Evolutionary conservation across 345 rosid genomes (phyloP).

Genomic region (Rhizophora mangle): DNA sequence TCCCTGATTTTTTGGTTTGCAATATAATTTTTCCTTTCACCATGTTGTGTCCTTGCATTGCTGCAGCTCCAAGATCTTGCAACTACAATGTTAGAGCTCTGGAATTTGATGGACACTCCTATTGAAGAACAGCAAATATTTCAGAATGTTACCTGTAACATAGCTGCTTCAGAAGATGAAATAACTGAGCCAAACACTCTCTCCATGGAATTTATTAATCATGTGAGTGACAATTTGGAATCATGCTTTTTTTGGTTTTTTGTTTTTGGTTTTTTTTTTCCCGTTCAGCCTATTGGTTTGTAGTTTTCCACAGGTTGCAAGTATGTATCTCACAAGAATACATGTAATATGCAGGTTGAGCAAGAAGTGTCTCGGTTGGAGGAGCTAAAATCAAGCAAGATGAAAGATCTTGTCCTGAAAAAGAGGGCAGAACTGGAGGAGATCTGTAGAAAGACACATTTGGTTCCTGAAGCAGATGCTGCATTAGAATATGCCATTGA

Average conservation of each 20-base stretch:
- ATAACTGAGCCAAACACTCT: conserved; percentile 52
- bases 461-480: conserved; percentile 39
- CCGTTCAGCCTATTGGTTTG: background rate
- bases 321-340: background rate
- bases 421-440: conserved; percentile 68
- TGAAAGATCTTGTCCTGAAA: conserved; percentile 65
- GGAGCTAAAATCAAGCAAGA: conserved; percentile 53
- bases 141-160: conserved; percentile 46
- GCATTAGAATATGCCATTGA: conserved; percentile 41
- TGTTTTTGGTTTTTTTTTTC: background rate
- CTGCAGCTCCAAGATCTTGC: conserved; percentile 49
- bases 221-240: conserved; percentile 35
- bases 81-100: conserved; percentile 54
- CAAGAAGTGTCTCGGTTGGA: conserved; percentile 58
- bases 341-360: conserved; percentile 41
- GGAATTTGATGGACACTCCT: conserved; percentile 70
- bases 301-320: background rate
- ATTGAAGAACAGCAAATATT: conserved; percentile 54
- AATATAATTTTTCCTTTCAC: background rate
- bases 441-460: conserved; percentile 61
- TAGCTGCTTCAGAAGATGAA: conserved; percentile 53
- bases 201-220: conserved; percentile 45
- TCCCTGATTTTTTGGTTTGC: background rate
- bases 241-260: too few relatives aligned
- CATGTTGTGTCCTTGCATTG: background rate